phyloP scores from a whole-genome alignment of 2,329 filamentous ascomycete genomes.

The Microdochium trichocladiopsis region DNA sequence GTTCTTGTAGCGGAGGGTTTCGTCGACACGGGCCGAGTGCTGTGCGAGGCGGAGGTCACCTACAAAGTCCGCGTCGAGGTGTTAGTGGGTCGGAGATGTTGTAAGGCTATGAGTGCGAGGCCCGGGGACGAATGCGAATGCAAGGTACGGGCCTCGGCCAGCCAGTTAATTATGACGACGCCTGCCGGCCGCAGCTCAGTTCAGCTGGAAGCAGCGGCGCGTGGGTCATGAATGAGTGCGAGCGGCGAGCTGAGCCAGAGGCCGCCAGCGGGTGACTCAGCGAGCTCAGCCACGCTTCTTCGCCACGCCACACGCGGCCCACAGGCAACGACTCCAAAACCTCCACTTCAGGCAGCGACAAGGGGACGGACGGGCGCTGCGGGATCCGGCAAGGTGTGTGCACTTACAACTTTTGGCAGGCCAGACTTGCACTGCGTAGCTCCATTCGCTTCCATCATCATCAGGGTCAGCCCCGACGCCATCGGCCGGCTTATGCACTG shows the following conservation, averaged over 20 bases:
- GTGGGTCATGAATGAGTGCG: too few relatives aligned
- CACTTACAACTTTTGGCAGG: background rate
- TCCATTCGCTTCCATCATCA: background rate
- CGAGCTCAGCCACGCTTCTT: background rate
- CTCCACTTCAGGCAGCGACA: background rate
- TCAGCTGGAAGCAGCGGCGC: too few relatives aligned
- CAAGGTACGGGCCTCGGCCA: too few relatives aligned
- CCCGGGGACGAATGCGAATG: too few relatives aligned
- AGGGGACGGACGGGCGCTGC: background rate
- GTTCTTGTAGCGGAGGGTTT: background rate
- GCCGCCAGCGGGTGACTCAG: background rate
- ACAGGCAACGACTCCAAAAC: background rate
- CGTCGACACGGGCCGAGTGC: background rate
- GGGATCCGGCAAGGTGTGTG: background rate
- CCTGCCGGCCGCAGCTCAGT: too few relatives aligned
- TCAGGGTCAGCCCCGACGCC: background rate
- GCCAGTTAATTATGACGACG: too few relatives aligned
- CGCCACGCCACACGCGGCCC: background rate
- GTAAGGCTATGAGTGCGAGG: too few relatives aligned
- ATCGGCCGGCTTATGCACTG: background rate
- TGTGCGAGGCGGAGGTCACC: background rate
- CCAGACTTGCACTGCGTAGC: background rate
- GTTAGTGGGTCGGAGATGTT: background rate
- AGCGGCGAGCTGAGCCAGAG: too few relatives aligned
- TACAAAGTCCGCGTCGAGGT: background rate